Base-by-base conservation (phyloP, 345 rosid species). In the Citropsis articulata region DNA sequence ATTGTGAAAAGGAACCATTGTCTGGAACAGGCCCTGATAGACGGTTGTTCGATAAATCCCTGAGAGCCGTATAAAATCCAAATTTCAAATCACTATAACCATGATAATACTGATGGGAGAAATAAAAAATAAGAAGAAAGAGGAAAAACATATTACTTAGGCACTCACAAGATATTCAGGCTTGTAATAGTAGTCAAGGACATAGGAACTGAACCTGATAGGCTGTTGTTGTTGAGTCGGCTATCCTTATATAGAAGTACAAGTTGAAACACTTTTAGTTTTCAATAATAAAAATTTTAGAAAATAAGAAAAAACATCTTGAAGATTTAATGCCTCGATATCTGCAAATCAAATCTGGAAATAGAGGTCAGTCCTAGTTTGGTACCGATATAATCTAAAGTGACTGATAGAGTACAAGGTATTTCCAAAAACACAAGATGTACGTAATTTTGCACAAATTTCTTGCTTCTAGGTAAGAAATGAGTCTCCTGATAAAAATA, bases 191-290 rank as follows among this genome's bases (percentile, higher is more conserved):
- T 16, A 13, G 55, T 50, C 55, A 50, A 50, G 21, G 55, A 50
- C 21, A 4, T 16, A 50, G 21, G 55, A 13, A 50, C 16, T 50
- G 0, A 50, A 50, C 21, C 55, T 50, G 55, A 50, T 4, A 50
- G 55, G 67, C 81, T 86, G 73, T 86, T 86, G 85, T 86, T 83
- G 86, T 83, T 79, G 45, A 86, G 88, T 62, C 88, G 83, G 68
- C 88, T 86, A 77, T 36, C 78, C 86, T 81, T 79, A 28, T 84
- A 78, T 28, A 76, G 65, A 80, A 59, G 16, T 10, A 60, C 27
- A 69, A 73, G 69, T 31, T 66, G 33, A 69, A 50, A 56, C 2
- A 38, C 35, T 24, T 67, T 59, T 76, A 77, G 62, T 67, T 56
- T 76, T 25, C n/a, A 38, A 25, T 25, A 66, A n/a, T 18, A 56